A percentile compares a stretch with the other conserved stretches of the same genome.
These are phyloP conservation scores for Pseudogymnoascus sp. DNA, from an alignment of 2,329 filamentous ascomycete species.

Conservation along the genomic window DNA sequence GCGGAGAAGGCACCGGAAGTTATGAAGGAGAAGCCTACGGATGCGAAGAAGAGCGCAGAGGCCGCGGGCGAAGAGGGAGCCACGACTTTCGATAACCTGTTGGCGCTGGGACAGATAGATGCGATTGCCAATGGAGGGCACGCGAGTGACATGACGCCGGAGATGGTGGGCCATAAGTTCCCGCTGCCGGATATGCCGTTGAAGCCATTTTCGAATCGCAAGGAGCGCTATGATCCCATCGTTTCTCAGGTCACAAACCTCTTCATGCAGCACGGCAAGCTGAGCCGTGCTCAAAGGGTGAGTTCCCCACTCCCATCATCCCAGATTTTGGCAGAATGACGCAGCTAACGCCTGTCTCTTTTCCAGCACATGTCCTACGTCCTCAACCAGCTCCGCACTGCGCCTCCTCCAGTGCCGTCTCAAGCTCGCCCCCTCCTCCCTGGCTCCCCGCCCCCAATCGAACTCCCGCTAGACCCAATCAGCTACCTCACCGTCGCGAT, in stretches of 20 bases:
- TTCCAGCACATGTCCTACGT: conserved; percentile 73
- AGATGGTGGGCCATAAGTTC: conserved; percentile 48
- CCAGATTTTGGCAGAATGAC: conserved; percentile 2
- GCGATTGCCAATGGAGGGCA: conserved; percentile 21
- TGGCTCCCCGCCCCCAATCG: conserved; percentile 63
- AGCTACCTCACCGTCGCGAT: conserved; percentile 84
- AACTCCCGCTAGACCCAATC: conserved; percentile 82
- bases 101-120: conserved; percentile 25
- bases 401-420: conserved; percentile 68
- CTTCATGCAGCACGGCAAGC: conserved; percentile 85
- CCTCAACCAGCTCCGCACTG: conserved; percentile 75
- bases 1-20: conserved; percentile 57
- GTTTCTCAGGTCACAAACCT: conserved; percentile 82
- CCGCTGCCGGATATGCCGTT: conserved; percentile 60
- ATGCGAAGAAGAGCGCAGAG: conserved; percentile 16
- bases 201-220: conserved; percentile 52
- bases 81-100: conserved; percentile 24
- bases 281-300: conserved; percentile 83
- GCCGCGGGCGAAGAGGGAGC: conserved; percentile 22
- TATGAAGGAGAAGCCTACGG: conserved; percentile 48
- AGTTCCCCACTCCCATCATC: conserved; percentile 11
- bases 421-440: conserved; percentile 64
- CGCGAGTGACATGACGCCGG: conserved; percentile 15
- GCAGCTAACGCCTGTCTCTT: not conserved
- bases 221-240: conserved; percentile 77